Base-by-base conservation (phyloP, 805 yeast genomes). In the Kluyveromyces lactis region DNA sequence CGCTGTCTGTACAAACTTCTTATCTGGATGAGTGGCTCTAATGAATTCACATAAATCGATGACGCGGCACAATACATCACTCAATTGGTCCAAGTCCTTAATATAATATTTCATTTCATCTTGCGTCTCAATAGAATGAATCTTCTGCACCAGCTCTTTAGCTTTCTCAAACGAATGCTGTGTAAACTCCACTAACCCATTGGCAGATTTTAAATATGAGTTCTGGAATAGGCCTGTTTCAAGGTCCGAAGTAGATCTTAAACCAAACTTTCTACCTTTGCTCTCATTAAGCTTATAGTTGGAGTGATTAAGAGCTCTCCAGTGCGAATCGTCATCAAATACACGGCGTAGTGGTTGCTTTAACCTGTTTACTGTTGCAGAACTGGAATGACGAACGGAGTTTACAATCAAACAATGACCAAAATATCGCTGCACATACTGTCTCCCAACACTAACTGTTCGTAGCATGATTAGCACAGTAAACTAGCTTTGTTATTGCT, bases 41-140 rank as follows among this genome's bases (percentile, higher is more conserved):
- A 92, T 77, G 63, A 90, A 90, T 51, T 89, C 97, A 27, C 95
- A 90, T 36, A 90, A 72, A 60, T 92, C 98, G 30, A 92, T 89
- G 4, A 86, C 97, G 41, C 95, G 75, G 56, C 98, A 92, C 23
- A 92, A 62, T 21, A 82, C 74, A 55, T 92, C 97, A 52, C 95
- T 83, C 29, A 92, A 63, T 48, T 86, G 76, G 56, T 92, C 98
- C 46, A 92, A 65, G 38, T 78, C 76, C 31, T 75, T 55, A 39
- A 90, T 73, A 39, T 76, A 85, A 4, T 66, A 58, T 13, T 51
- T 48, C 16, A 71, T 51, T 1, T 74, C 84, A 8, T 66, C 64
- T 1, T 50, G 55, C 2, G 71, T 50, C 17, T 67, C 63, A 36
- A 73, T 73, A 5, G 52, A 53, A 12, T 76, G 62, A 66, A 90